Evolutionary conservation across 2,329 filamentous ascomycete species (phyloP), one percentile per base, ranked within the genome.

Genomic region (Cladosporium sp.): DNA sequence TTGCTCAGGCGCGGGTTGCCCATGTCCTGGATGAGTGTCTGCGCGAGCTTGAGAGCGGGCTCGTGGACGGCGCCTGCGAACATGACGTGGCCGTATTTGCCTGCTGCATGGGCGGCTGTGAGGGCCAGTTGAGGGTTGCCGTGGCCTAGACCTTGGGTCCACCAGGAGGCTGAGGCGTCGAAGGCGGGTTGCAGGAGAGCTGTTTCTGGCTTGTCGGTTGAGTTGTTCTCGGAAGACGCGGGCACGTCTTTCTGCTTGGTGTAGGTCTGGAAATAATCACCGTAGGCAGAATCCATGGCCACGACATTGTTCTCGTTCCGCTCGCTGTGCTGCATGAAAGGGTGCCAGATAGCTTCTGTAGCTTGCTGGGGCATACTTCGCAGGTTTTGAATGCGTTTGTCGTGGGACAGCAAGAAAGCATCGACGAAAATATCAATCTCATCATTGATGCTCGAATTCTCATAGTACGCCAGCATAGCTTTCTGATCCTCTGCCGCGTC

Each of bases 161-260:
- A 96, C 92, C 92, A 96, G 0, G 91, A 94, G 0, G 92, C 92
- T 0, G 92, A 95, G 2, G 90, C 92, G 71, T 96, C 92, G 65
- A 95, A 93, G 0, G 90, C 89, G 0, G 91, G 85, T 55, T 83
- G 84, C 0, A 92, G 78, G 3, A 87, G 73, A 7, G 79, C 71
- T 32, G 70, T 73, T 59, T 65, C 67, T 28, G 36, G 18, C 21
- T 47, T 38, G 57, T 26, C 14, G n/a, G 8, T 8, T 1, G 41
- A 11, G 41, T n/a, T 21, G n/a, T 12, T 18, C n/a, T 47, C n/a
- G 8, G 24, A 2, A 28, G 18, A 18, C 2, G 6, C 30, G 74
- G 69, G n/a, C 74, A 74, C 62, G 81, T 67, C 68, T 65, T 66
- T 71, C 30, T 71, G 67, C n/a, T 69, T 72, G 28, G 69, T 66